phyloP scores from a whole-genome alignment of 2,329 filamentous ascomycete genomes.

The Hymenoscyphus salicellus region DNA sequence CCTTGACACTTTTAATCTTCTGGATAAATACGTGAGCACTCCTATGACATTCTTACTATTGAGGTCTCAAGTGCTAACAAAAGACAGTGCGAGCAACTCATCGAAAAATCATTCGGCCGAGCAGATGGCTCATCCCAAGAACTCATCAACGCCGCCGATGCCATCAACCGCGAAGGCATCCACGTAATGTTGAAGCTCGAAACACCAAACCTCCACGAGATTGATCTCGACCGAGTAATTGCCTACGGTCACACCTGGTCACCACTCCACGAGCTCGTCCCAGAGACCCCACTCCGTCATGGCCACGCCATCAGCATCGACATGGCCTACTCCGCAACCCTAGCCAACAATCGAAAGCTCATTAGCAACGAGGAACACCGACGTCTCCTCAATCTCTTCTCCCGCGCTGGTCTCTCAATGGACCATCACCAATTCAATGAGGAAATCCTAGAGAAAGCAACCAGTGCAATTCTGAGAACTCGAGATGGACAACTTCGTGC shows the following conservation, averaged over 20 bases:
- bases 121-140: slow-evolving; percentile 53
- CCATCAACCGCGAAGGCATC: slow-evolving; percentile 67
- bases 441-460: slow-evolving; percentile 61
- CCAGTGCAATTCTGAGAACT: slow-evolving; percentile 67
- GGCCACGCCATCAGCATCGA: slow-evolving; percentile 73
- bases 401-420: slow-evolving; percentile 67
- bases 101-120: slow-evolving; percentile 62
- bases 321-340: slow-evolving; percentile 71
- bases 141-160: slow-evolving; percentile 59
- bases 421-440: slow-evolving; percentile 68
- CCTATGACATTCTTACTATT: neutral
- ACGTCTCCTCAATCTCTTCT: slow-evolving; percentile 65
- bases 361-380: slow-evolving; percentile 59
- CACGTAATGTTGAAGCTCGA: slow-evolving; percentile 72
- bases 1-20: slow-evolving; percentile 60
- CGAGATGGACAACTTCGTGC: slow-evolving; percentile 66
- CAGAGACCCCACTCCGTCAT: slow-evolving; percentile 65
- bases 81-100: slow-evolving; percentile 58
- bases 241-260: slow-evolving; percentile 76
- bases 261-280: slow-evolving; percentile 67
- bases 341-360: slow-evolving; percentile 61
- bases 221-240: slow-evolving; percentile 68
- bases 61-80: neutral
- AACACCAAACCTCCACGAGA: slow-evolving; percentile 70
- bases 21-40: slow-evolving; percentile 53